phyloP scores from a whole-genome alignment of 1,284 basidiomycete genomes.

The Malassezia sp. region DNA sequence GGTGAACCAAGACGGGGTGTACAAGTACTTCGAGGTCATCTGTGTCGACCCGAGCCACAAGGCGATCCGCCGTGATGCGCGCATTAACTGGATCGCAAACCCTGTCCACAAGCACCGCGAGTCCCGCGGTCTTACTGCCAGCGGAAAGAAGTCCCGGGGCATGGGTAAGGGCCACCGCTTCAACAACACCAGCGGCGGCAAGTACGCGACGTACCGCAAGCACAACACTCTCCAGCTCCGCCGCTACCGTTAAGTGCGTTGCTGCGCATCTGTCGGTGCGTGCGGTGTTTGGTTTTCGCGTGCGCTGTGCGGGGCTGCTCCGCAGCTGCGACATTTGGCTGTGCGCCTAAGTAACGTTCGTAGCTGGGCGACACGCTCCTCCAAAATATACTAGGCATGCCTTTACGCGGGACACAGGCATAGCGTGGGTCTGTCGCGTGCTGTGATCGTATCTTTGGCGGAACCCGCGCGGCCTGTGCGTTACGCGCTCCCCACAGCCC shows the following conservation, averaged over 20 bases:
- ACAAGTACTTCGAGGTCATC: conserved; percentile 99
- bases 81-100: conserved; percentile 98
- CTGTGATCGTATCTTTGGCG: no score
- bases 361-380: conserved; percentile 4
- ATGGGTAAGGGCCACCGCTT: conserved; percentile 80
- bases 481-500: no score
- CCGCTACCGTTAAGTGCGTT: conserved; percentile 75
- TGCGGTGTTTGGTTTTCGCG: not conserved
- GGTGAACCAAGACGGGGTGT: conserved; percentile 98
- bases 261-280: not conserved
- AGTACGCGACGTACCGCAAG: conserved; percentile 83
- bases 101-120: conserved; percentile 98
- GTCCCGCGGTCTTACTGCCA: conserved; percentile 87
- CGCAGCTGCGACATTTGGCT: no score
- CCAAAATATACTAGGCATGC: conserved; percentile 10
- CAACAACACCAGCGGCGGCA: conserved; percentile 71
- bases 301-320: no score
- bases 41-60: conserved; percentile 88
- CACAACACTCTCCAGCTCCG: conserved; percentile 79
- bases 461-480: no score
- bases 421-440: no score
- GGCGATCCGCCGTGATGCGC: conserved; percentile 79
- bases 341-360: conserved; percentile 13
- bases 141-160: conserved; percentile 64
- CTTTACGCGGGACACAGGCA: no score